A percentile compares a stretch with the other conserved stretches of the same genome.
Conservation (phyloP, 2,329 filamentous ascomycete species). For the Monilinia aucupariae region DNA sequence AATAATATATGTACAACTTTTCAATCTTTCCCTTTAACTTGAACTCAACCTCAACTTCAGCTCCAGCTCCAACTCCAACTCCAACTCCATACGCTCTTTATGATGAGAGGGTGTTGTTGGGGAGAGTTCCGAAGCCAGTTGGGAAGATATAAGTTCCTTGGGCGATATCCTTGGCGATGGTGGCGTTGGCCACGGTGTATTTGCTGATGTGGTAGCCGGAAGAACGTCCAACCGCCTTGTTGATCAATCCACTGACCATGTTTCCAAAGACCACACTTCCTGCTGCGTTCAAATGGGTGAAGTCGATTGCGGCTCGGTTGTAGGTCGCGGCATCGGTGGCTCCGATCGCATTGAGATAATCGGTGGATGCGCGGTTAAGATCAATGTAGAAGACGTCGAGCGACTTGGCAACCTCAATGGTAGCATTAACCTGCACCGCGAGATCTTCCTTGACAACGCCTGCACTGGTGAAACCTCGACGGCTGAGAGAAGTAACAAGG, state of each 20-base stretch:
- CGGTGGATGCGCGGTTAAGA: conserved; percentile 41
- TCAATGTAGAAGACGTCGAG: conserved; percentile 38
- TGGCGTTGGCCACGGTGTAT: not conserved
- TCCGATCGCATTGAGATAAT: conserved; percentile 44
- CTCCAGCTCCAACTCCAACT: too few relatives aligned
- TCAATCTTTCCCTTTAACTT: not conserved
- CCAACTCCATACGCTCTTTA: not conserved
- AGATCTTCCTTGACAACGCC: conserved; percentile 40
- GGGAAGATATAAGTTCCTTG: conserved; percentile 6
- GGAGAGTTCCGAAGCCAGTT: conserved; percentile 9
- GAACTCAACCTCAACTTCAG: too few relatives aligned
- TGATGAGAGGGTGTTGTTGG: conserved; percentile 9
- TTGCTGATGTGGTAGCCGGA: not conserved
- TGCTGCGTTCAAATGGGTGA: conserved; percentile 44
- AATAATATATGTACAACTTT: not conserved
- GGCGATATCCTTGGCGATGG: not conserved
- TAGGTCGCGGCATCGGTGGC: conserved; percentile 39
- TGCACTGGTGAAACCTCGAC: conserved; percentile 40
- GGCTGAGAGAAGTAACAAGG: conserved; percentile 43
- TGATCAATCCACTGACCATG: conserved; percentile 41
- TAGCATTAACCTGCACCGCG: conserved; percentile 37
- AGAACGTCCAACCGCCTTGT: not conserved
- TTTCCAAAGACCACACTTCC: conserved; percentile 44
- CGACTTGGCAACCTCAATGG: conserved; percentile 38
- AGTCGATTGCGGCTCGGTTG: conserved; percentile 42